phyloP scores from a whole-genome alignment of 495 filamentous ascomycete genomes.

The Jackrogersella multiformis region DNA sequence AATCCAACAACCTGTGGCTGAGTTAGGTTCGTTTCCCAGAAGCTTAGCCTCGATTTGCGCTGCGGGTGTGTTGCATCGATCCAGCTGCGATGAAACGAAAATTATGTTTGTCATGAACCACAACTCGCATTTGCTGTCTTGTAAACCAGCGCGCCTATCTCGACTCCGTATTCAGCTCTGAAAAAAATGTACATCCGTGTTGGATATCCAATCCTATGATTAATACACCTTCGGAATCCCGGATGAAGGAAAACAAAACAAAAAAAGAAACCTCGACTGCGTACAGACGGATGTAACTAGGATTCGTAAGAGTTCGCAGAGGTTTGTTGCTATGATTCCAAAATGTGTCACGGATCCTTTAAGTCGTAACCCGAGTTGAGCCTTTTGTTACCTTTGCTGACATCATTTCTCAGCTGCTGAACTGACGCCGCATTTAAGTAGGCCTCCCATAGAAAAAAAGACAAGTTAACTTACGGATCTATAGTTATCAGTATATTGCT shows the following conservation, averaged over 20 bases:
- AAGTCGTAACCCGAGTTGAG: slow-evolving; percentile 30
- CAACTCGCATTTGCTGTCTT: slow-evolving; percentile 39
- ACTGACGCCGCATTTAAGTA: slow-evolving; percentile 10
- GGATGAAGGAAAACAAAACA: slow-evolving; percentile 9
- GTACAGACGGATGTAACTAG: slow-evolving; percentile 14
- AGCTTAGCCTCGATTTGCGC: slow-evolving; percentile 40
- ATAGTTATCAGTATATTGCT: slow-evolving; percentile 10
- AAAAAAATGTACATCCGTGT: slow-evolving; percentile 27
- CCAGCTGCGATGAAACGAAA: slow-evolving; percentile 42
- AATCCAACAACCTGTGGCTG: slow-evolving; percentile 40
- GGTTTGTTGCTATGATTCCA: slow-evolving; percentile 21
- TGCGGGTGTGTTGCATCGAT: slow-evolving; percentile 44
- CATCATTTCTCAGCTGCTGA: slow-evolving; percentile 37
- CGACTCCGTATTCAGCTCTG: slow-evolving; percentile 23
- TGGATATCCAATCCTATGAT: slow-evolving; percentile 22
- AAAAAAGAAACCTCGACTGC: slow-evolving; percentile 10
- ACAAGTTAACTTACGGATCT: slow-evolving; percentile 8
- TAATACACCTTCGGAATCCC: slow-evolving; percentile 24
- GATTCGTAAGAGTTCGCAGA: background rate
- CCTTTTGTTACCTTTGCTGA: slow-evolving; percentile 25
- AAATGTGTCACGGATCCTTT: slow-evolving; percentile 23
- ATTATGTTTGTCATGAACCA: slow-evolving; percentile 34
- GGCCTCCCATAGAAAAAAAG: slow-evolving; percentile 30
- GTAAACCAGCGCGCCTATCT: slow-evolving; percentile 21
- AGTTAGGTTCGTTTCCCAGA: slow-evolving; percentile 32